These are phyloP conservation scores for Hypoxylon sp. DNA, from an alignment of 2,329 filamentous ascomycete species.

Conservation along the genomic window DNA sequence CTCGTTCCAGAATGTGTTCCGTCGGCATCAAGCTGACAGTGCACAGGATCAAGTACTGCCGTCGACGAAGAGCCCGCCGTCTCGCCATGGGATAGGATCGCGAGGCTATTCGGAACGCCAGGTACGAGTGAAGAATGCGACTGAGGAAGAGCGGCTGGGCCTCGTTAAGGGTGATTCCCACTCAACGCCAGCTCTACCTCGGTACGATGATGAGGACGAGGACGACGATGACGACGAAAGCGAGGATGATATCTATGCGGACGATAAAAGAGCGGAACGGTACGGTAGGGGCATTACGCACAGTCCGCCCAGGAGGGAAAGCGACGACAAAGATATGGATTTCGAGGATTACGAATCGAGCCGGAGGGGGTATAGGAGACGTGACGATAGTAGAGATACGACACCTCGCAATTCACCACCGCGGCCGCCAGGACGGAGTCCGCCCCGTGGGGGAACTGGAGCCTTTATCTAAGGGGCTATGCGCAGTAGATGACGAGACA, in stretches of 20 bases:
- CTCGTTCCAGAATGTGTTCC: conserved; percentile 90
- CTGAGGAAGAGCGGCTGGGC: conserved; percentile 85
- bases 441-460: conserved; percentile 32
- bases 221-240: conserved; percentile 51
- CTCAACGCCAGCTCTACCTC: conserved; percentile 53
- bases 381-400: conserved; percentile 36
- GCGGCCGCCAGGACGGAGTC: conserved; percentile 40
- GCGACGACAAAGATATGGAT: conserved; percentile 48
- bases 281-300: conserved; percentile 60
- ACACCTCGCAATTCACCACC: conserved; percentile 42
- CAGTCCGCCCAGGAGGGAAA: conserved; percentile 52
- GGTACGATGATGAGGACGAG: conserved; percentile 54
- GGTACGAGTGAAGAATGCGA: conserved; percentile 63
- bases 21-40: conserved; percentile 61
- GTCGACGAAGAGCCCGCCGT: conserved; percentile 50
- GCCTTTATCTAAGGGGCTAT: conserved; percentile 31
- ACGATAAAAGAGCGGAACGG: conserved; percentile 50
- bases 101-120: conserved; percentile 58
- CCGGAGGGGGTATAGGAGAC: conserved; percentile 46
- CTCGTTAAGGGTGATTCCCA: conserved; percentile 80
- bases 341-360: conserved; percentile 47
- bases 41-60: conserved; percentile 49
- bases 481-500: conserved; percentile 45
- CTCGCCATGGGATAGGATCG: conserved; percentile 52
- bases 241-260: conserved; percentile 46